phyloP scores from a whole-genome alignment of 257 asterid genomes.

The Orobanche coerulescens region DNA sequence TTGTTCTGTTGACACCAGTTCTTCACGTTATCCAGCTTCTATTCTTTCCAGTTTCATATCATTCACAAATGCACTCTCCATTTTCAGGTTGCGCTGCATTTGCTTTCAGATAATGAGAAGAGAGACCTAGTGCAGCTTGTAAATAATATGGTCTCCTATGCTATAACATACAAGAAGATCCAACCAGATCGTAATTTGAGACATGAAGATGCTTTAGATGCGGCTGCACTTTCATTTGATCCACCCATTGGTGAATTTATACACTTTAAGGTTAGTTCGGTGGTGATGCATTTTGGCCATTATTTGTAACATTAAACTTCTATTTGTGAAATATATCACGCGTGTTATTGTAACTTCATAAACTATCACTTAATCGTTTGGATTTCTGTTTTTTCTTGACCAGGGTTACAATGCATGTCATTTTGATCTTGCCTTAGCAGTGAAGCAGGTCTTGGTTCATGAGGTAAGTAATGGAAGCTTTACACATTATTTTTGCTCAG shows the following conservation, averaged over 20 bases:
- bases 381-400: slow-evolving; percentile 23
- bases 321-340: neutral
- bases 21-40: slow-evolving; percentile 6
- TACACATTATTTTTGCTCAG: neutral
- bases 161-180: slow-evolving; percentile 63
- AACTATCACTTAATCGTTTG: slow-evolving; percentile 12
- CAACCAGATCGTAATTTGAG: slow-evolving; percentile 44
- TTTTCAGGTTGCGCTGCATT: slow-evolving; percentile 75
- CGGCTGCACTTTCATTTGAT: slow-evolving; percentile 57
- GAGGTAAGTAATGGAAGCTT: slow-evolving; percentile 49
- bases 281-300: slow-evolving; percentile 12
- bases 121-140: slow-evolving; percentile 51
- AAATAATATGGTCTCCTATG: slow-evolving; percentile 76
- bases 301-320: neutral
- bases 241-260: slow-evolving; percentile 65
- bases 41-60: slow-evolving; percentile 3
- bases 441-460: slow-evolving; percentile 83
- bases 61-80: slow-evolving; percentile 25
- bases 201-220: slow-evolving; percentile 50
- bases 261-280: slow-evolving; percentile 55
- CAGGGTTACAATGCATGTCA: slow-evolving; percentile 67
- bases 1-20: neutral
- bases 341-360: slow-evolving; percentile 14
- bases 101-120: slow-evolving; percentile 77
- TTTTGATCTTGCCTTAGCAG: slow-evolving; percentile 54